Conservation (phyloP, 176 grass and related monocot species). For the maize (Zea mays) region DNA sequence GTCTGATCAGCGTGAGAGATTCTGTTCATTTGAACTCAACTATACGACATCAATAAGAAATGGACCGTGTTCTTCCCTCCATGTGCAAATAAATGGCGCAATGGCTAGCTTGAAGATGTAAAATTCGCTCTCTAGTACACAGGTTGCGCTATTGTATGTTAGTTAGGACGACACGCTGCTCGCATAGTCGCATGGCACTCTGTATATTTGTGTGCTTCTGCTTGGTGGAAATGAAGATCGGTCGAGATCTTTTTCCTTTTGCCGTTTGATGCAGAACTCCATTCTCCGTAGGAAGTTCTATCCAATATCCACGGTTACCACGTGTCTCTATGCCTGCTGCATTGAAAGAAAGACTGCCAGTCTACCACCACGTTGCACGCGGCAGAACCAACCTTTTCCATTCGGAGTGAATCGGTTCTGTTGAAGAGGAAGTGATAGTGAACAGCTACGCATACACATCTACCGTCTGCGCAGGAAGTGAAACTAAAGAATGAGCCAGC, state of each 20-base stretch:
- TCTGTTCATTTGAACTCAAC: too few species aligned
- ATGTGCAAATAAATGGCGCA: neutral
- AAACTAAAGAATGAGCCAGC: conserved; percentile 45
- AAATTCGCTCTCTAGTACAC: neutral
- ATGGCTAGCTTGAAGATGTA: neutral
- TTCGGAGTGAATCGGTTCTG: neutral
- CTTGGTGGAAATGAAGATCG: neutral
- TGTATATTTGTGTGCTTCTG: neutral
- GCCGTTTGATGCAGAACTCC: neutral
- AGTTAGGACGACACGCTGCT: too few species aligned
- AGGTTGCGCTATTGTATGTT: neutral
- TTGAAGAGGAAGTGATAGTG: neutral
- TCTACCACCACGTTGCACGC: neutral
- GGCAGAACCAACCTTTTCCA: neutral
- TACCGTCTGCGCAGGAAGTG: neutral
- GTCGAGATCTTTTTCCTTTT: neutral
- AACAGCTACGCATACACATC: conserved; percentile 32
- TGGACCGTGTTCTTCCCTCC: too few species aligned
- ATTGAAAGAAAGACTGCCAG: neutral
- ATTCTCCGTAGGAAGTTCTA: neutral
- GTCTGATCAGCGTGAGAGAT: too few species aligned
- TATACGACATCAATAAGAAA: too few species aligned
- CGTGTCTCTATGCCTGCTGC: neutral
- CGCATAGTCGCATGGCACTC: neutral
- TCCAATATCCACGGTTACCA: neutral